Percentiles rank a stretch among this genome's conserved stretches.
phyloP scores from a whole-genome alignment of 2,329 filamentous ascomycete species.

The Aspergillus nomiae region DNA sequence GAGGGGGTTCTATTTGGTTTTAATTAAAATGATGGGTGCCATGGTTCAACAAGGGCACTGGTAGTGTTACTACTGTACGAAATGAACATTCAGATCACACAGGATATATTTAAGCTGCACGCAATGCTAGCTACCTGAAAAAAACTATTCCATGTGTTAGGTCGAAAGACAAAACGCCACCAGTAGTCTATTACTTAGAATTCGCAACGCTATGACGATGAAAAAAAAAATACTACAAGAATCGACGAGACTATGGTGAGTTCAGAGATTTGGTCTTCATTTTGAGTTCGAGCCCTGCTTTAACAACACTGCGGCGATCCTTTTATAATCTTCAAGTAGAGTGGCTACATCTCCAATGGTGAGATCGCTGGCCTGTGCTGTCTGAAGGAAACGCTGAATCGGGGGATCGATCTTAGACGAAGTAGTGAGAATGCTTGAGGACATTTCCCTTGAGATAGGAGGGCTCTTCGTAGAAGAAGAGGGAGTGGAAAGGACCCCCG shows the following conservation, averaged over 20 bases:
- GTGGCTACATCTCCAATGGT: constrained; percentile 72
- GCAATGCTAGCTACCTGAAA: constrained; percentile 11
- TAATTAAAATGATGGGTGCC: neutral
- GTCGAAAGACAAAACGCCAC: constrained; percentile 22
- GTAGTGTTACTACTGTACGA: neutral
- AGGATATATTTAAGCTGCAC: constrained; percentile 7
- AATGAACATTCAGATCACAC: neutral
- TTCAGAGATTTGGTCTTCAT: constrained; percentile 9
- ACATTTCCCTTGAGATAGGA: constrained; percentile 20
- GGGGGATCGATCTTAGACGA: constrained; percentile 55
- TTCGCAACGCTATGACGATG: neutral
- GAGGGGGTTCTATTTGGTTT: neutral
- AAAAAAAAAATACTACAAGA: neutral
- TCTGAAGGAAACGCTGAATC: constrained; percentile 71
- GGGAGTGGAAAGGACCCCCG: constrained; percentile 41
- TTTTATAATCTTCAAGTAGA: constrained; percentile 72
- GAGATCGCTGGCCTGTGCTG: constrained; percentile 69
- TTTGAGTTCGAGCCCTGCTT: constrained; percentile 37
- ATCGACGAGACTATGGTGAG: neutral
- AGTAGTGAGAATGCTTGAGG: constrained; percentile 10
- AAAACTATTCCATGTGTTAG: constrained; percentile 8
- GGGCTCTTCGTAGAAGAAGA: constrained; percentile 41
- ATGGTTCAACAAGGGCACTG: neutral
- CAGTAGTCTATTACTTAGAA: constrained; percentile 11
- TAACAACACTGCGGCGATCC: constrained; percentile 66